Percentiles rank a stretch among this genome's conserved stretches.
These are phyloP conservation scores for Leishmania turanica DNA, from an alignment of 208 protist genomes.

Conservation along the genomic window DNA sequence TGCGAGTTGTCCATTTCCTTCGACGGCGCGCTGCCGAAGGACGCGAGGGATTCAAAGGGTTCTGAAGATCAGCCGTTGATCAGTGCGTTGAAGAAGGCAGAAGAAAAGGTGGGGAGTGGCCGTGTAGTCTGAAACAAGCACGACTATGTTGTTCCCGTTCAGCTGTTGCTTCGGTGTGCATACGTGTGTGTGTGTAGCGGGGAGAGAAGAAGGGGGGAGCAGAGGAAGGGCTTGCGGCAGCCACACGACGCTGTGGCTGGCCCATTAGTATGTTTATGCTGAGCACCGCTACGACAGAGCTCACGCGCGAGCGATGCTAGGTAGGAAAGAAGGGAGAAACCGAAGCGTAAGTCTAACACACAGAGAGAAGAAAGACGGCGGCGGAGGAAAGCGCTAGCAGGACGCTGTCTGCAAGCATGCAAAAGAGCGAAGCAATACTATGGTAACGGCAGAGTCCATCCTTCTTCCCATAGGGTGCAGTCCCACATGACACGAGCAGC, in stretches of 20 bases:
- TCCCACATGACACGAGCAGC: background rate
- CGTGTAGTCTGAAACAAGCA: too few relatives aligned
- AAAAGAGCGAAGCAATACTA: background rate
- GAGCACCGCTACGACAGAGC: too few relatives aligned
- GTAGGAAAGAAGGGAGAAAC: background rate
- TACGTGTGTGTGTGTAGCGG: too few relatives aligned
- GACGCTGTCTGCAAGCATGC: background rate
- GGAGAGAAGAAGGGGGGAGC: too few relatives aligned
- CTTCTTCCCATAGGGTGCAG: background rate
- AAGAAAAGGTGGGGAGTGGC: too few relatives aligned
- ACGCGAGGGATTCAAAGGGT: constrained; percentile 83
- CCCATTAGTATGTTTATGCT: too few relatives aligned
- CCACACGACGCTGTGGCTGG: too few relatives aligned
- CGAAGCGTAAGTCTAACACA: background rate
- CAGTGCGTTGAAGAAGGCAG: too few relatives aligned
- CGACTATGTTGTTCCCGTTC: too few relatives aligned
- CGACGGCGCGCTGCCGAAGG: constrained; percentile 79
- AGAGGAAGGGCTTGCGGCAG: too few relatives aligned
- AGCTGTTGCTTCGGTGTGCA: too few relatives aligned
- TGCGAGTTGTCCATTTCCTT: constrained; percentile 93
- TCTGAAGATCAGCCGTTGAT: too few relatives aligned
- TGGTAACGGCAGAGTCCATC: background rate
- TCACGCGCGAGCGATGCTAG: background rate
- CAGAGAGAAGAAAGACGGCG: background rate
- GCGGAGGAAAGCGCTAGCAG: background rate